phyloP scores from a whole-genome alignment of 2,329 filamentous ascomycete species.

The Fusarium burgessii region DNA sequence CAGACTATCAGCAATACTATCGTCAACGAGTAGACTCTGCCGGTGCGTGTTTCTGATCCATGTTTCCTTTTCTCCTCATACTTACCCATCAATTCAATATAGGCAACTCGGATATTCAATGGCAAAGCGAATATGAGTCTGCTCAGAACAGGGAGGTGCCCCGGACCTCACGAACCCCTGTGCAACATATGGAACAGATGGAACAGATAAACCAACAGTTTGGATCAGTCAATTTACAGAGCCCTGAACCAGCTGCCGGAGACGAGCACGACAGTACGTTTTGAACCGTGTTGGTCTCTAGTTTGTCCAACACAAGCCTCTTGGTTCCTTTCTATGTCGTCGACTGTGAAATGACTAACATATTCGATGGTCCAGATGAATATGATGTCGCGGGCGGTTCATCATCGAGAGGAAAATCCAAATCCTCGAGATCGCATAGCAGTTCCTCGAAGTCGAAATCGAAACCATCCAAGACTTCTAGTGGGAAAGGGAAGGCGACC shows the following conservation, averaged over 20 bases:
- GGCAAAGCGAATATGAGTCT: slow-evolving; percentile 37
- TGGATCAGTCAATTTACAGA: slow-evolving; percentile 33
- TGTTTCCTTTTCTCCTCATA: not conserved
- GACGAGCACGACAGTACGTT: slow-evolving; percentile 42
- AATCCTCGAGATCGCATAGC: slow-evolving; percentile 26
- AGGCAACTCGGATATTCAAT: slow-evolving; percentile 46
- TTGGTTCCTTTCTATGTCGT: not conserved
- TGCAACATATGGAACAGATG: slow-evolving; percentile 15
- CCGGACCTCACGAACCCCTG: slow-evolving; percentile 29
- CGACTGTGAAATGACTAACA: slow-evolving; percentile 13
- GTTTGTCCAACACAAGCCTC: not conserved
- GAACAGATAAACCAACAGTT: slow-evolving; percentile 44
- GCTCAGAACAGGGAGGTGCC: slow-evolving; percentile 37
- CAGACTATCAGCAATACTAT: slow-evolving; percentile 45
- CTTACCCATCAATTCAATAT: slow-evolving; percentile 12
- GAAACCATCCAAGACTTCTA: slow-evolving; percentile 36
- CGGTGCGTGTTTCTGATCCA: slow-evolving; percentile 41
- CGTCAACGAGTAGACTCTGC: slow-evolving; percentile 45
- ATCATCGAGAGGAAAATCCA: slow-evolving; percentile 29
- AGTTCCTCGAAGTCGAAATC: slow-evolving; percentile 38
- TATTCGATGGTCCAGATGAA: slow-evolving; percentile 16
- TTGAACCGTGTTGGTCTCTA: not conserved
- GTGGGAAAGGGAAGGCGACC: slow-evolving; percentile 40
- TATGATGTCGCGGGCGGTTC: slow-evolving; percentile 37
- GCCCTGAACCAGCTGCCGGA: slow-evolving; percentile 24